These are phyloP conservation scores for Nakataea oryzae DNA, from an alignment of 2,329 filamentous ascomycete genomes.

Conservation along the genomic window DNA sequence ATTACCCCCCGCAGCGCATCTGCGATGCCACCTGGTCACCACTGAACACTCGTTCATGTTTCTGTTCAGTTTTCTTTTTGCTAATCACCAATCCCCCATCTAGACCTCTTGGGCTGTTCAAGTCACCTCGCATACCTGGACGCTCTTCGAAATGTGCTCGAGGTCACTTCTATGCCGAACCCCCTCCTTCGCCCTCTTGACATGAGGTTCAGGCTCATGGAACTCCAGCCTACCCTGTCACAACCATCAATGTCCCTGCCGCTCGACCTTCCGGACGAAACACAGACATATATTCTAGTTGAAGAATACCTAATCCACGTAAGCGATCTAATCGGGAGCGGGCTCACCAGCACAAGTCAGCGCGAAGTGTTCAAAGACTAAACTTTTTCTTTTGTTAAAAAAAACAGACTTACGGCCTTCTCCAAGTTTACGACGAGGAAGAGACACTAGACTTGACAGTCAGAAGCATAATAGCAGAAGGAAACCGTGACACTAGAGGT, in stretches of 20 bases:
- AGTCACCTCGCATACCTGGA: constrained; percentile 3
- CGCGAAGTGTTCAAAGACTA: neutral
- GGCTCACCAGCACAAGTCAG: neutral
- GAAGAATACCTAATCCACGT: constrained; percentile 53
- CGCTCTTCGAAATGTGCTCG: constrained; percentile 2
- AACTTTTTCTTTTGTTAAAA: no score
- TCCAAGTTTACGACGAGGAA: constrained; percentile 47
- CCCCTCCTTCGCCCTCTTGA: constrained; percentile 1
- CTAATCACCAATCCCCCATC: neutral
- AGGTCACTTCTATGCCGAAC: constrained; percentile 1
- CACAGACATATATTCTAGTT: constrained; percentile 37
- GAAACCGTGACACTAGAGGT: neutral
- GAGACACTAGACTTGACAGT: constrained; percentile 26
- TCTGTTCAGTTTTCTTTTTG: neutral
- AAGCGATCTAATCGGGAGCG: constrained; percentile 11
- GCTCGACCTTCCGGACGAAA: constrained; percentile 16
- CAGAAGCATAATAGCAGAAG: constrained; percentile 1
- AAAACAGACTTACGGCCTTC: constrained; percentile 43
- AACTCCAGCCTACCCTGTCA: neutral
- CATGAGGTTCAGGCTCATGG: neutral
- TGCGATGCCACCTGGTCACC: neutral
- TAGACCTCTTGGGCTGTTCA: neutral
- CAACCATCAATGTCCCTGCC: neutral
- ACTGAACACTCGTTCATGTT: neutral
- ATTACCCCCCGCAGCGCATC: neutral